Evolutionary conservation across 495 filamentous ascomycete genomes (phyloP).

Genomic region (Neurospora discreta): DNA sequence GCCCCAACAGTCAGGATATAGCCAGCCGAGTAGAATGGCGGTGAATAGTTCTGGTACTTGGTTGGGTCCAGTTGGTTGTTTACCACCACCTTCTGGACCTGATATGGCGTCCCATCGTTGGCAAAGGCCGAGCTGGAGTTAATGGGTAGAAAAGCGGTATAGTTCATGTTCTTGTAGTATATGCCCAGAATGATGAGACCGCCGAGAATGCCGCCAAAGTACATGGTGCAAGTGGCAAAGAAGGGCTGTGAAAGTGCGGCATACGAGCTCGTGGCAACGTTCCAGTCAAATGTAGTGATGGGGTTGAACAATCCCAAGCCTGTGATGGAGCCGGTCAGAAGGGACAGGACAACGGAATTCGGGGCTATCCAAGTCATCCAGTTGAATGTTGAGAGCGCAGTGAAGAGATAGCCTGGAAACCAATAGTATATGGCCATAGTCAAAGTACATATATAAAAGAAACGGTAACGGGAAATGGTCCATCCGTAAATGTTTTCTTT

Average conservation of each 20-base stretch:
- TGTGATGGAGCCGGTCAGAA: slow-evolving; percentile 17
- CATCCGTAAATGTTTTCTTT: slow-evolving; percentile 24
- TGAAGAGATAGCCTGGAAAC: slow-evolving; percentile 27
- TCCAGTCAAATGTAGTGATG: slow-evolving; percentile 26
- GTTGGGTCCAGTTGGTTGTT: slow-evolving; percentile 37
- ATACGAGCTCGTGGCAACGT: slow-evolving; percentile 20
- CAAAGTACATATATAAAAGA: slow-evolving; percentile 22
- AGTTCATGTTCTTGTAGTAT: slow-evolving; percentile 41
- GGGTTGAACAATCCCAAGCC: slow-evolving; percentile 23
- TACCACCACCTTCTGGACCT: slow-evolving; percentile 40
- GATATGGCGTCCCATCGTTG: slow-evolving; percentile 41
- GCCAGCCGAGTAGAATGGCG: slow-evolving; percentile 49
- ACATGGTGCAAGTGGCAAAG: slow-evolving; percentile 22
- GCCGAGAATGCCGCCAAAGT: slow-evolving; percentile 13
- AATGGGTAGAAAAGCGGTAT: slow-evolving; percentile 43
- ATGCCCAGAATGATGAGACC: slow-evolving; percentile 36
- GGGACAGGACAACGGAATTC: slow-evolving; percentile 20
- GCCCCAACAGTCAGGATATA: slow-evolving; percentile 47
- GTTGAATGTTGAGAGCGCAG: slow-evolving; percentile 25
- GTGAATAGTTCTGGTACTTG: slow-evolving; percentile 46
- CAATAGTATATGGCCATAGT: slow-evolving; percentile 28
- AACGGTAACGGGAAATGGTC: slow-evolving; percentile 28
- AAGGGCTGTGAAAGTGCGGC: slow-evolving; percentile 24
- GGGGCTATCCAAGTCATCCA: slow-evolving; percentile 34
- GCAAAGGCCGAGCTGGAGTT: slow-evolving; percentile 36